Evolutionary conservation across 208 protist species (phyloP), one percentile per base, ranked within the genome.

Genomic region (Trypanosoma theileri): DNA sequence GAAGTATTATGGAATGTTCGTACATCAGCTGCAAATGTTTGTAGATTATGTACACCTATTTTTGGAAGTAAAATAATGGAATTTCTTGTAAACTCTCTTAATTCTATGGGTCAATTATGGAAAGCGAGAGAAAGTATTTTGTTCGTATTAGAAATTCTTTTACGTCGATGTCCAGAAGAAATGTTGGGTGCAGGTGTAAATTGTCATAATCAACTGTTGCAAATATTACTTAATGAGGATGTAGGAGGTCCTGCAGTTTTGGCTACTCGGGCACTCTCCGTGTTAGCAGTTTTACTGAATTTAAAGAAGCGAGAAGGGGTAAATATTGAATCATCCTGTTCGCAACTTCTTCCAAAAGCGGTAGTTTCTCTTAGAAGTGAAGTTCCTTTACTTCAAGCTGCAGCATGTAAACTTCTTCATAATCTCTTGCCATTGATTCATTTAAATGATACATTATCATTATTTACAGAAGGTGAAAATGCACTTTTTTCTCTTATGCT

Each of bases 31-130:
- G 80, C 75, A 11, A 28, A 66, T 44, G 60, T 77, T 41, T 79
- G 77, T 61, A 51, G 44, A 42, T 50, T 78, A 11, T 67, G 69
- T 69, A 71, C 77, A 35, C 22, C 52, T 8, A 26, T 61, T n/a
- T 52, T 90, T 28, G 84, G 84, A 10, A 66, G 71, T 12, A 51
- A 71, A n/a, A 87, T 88, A 71, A 22, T 88, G 21, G 66, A 71
- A 26, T 12, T 44, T 44, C 40, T 67, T 55, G 6, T 67, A 0
- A 42, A 56, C 24, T 48, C 31, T 48, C 35, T 67, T 22, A 48
- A 31, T 46, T n/a, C 51, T 46, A 17, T n/a, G 17, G 22, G 51
- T 24, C 26, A 71, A 35, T 51, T 21, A 24, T 58, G 58, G 51
- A 73, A 77, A 52, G 59, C 74, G 42, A 73, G 83, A 4, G 86